phyloP scores from a whole-genome alignment of 2,329 filamentous ascomycete genomes.

The Penicillium corylophilum region DNA sequence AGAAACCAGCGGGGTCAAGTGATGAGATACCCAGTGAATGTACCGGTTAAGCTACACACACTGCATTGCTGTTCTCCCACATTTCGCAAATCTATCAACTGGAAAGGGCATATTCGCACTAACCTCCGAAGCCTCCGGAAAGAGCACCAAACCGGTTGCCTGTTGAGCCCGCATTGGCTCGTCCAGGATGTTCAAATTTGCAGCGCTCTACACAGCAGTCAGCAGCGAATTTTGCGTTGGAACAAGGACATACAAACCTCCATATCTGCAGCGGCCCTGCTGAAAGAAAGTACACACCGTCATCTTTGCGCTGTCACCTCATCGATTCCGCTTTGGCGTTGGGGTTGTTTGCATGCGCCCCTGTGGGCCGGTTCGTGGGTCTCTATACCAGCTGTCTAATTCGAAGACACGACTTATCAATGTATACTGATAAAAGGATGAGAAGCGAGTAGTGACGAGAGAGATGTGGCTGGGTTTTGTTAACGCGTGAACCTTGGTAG shows the following conservation, averaged over 20 bases:
- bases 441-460: neutral
- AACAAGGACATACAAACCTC: slow-evolving; percentile 49
- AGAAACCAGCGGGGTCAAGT: neutral
- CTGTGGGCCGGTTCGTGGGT: neutral
- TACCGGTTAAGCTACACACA: neutral
- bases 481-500: slow-evolving; percentile 4
- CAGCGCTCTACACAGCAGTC: slow-evolving; percentile 52
- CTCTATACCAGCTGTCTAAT: neutral
- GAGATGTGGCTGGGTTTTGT: neutral
- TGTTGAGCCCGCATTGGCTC: slow-evolving; percentile 35
- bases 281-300: slow-evolving; percentile 63
- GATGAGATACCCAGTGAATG: neutral
- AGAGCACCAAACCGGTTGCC: slow-evolving; percentile 62
- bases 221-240: slow-evolving; percentile 9
- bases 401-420: neutral
- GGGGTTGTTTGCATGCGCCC: neutral
- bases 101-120: slow-evolving; percentile 13
- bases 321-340: slow-evolving; percentile 1
- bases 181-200: slow-evolving; percentile 59
- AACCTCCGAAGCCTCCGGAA: slow-evolving; percentile 43
- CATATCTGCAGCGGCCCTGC: slow-evolving; percentile 64
- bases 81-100: neutral
- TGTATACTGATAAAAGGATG: too few species aligned
- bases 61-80: neutral
- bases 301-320: slow-evolving; percentile 30